A percentile compares a stretch with the other conserved stretches of the same genome.
Conservation (phyloP, 768 basidiomycete species). For the Podaxis carcinomalis region DNA sequence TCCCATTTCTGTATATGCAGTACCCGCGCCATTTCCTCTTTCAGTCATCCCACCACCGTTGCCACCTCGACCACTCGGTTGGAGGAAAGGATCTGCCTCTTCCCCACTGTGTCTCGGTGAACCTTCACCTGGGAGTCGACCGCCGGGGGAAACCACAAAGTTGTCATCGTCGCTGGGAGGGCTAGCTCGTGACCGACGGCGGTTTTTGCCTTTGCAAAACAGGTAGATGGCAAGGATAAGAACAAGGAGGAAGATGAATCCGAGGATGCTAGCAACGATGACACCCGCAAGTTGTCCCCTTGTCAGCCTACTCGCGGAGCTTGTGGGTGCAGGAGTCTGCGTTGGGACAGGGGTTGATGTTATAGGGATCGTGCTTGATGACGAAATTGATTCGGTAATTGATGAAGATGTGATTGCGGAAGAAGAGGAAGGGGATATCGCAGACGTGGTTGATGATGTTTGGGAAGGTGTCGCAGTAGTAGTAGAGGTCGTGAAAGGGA, state of each 20-base stretch:
- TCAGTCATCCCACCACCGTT: conserved; percentile 9
- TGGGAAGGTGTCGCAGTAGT: conserved; percentile 24
- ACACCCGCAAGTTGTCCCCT: conserved; percentile 49
- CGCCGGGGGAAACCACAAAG: conserved; percentile 33
- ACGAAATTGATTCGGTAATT: conserved; percentile 24
- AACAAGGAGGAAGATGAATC: conserved; percentile 53
- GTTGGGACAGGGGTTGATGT: conserved; percentile 24
- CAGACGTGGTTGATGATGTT: conserved; percentile 18
- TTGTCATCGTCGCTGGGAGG: conserved; percentile 35
- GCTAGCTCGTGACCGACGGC: conserved; percentile 25
- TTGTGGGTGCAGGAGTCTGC: conserved; percentile 8
- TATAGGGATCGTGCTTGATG: conserved; percentile 19
- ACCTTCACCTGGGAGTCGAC: conserved; percentile 51
- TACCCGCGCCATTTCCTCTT: not conserved
- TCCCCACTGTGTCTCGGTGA: conserved; percentile 68
- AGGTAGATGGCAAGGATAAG: conserved; percentile 41
- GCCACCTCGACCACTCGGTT: conserved; percentile 23
- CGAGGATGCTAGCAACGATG: conserved; percentile 58
- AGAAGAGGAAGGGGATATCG: conserved; percentile 17
- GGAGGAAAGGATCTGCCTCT: conserved; percentile 64
- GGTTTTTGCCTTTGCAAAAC: conserved; percentile 44
- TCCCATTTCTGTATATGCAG: conserved; percentile 18
- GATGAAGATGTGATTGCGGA: conserved; percentile 21
- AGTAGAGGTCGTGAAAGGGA: conserved; percentile 23
- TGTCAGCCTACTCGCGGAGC: conserved; percentile 21